phyloP scores from a whole-genome alignment of 257 asterid species.

The Nicotiana attenuata region DNA sequence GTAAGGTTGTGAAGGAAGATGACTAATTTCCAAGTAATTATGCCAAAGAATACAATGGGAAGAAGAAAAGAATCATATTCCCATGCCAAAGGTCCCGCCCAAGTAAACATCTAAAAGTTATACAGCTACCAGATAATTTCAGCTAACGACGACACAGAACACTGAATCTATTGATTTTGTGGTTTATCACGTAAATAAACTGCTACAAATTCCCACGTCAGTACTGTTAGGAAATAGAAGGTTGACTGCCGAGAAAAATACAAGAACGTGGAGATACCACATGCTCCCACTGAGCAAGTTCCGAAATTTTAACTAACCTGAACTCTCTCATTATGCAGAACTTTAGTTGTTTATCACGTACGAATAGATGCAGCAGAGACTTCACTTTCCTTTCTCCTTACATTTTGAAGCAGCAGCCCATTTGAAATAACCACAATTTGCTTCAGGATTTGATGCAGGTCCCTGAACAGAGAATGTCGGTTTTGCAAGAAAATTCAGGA shows the following conservation, averaged over 20 bases:
- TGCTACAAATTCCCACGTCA: background rate
- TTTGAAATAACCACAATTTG: conserved; percentile 90
- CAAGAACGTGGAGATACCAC: background rate
- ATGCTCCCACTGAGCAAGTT: background rate
- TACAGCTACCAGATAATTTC: background rate
- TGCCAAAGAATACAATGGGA: background rate
- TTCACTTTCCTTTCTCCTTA: conserved; percentile 40
- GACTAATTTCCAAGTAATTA: background rate
- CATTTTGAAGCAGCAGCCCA: conserved; percentile 75
- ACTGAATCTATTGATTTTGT: background rate
- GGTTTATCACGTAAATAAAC: background rate
- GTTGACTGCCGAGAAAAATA: background rate
- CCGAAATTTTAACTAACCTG: background rate
- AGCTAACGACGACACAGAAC: background rate
- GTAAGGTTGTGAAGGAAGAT: background rate
- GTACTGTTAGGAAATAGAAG: background rate
- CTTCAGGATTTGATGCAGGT: conserved; percentile 91
- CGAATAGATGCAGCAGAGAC: background rate
- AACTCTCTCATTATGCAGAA: background rate
- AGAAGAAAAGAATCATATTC: background rate
- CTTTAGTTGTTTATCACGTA: background rate
- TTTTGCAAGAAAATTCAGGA: conserved; percentile 6
- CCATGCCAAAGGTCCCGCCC: background rate
- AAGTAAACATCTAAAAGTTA: background rate
- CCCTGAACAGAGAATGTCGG: conserved; percentile 44